A percentile compares a stretch with the other conserved stretches of the same genome.
These are phyloP conservation scores for Penicillium egyptiacum DNA, from an alignment of 495 filamentous ascomycete species.

Conservation along the genomic window DNA sequence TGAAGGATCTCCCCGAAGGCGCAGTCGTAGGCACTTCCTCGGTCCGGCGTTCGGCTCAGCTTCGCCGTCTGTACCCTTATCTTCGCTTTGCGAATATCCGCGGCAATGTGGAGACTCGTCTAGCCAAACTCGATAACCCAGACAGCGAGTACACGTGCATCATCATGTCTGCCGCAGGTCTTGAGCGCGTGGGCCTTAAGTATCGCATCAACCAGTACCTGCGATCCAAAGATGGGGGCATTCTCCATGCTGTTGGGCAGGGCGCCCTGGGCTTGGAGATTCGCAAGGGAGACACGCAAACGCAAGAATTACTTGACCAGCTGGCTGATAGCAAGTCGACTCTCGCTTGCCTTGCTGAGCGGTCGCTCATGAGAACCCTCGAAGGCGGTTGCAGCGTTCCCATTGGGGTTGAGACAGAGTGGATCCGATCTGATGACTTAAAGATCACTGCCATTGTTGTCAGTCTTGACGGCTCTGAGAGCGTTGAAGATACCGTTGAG, in stretches of 20 bases:
- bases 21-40: conserved; percentile 76
- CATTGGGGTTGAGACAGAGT: conserved; percentile 63
- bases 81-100: conserved; percentile 68
- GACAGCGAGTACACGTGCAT: conserved; percentile 62
- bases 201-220: conserved; percentile 70
- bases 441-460: conserved; percentile 20
- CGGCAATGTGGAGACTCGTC: conserved; percentile 78
- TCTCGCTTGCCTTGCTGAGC: conserved; percentile 63
- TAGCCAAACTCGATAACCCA: conserved; percentile 70
- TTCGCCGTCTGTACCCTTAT: conserved; percentile 62
- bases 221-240: conserved; percentile 59
- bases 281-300: conserved; percentile 59
- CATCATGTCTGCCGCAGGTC: conserved; percentile 75
- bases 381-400: conserved; percentile 88
- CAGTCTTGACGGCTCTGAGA: conserved; percentile 19
- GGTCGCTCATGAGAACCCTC: conserved; percentile 69
- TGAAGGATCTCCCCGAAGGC: conserved; percentile 67
- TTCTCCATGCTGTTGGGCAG: conserved; percentile 81
- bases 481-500: conserved; percentile 12
- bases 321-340: conserved; percentile 54
- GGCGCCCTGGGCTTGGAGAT: conserved; percentile 77
- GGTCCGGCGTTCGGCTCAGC: conserved; percentile 74
- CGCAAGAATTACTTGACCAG: conserved; percentile 49
- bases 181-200: conserved; percentile 58
- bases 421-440: conserved; percentile 15